phyloP scores from a whole-genome alignment of 1,139 yeast genomes.

The Blastobotrys apis region DNA sequence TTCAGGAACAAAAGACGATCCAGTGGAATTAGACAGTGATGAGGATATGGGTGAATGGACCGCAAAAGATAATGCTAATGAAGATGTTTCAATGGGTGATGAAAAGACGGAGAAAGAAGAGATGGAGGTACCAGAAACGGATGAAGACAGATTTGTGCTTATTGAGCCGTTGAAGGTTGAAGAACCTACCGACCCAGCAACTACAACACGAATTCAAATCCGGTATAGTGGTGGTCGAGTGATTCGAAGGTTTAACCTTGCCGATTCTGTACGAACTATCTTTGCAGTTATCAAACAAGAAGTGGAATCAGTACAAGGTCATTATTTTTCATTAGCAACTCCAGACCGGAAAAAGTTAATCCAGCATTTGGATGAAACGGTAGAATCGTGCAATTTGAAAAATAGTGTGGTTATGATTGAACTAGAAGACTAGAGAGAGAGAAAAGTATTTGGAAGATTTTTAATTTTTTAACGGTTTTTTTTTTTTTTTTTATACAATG shows the following conservation, averaged over 20 bases:
- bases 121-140: slow-evolving; percentile 18
- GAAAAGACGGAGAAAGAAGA: too few species aligned
- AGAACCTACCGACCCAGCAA: slow-evolving; percentile 60
- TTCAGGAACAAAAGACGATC: slow-evolving; percentile 12
- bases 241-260: slow-evolving; percentile 62
- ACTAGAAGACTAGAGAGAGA: slow-evolving; percentile 27
- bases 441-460: neutral
- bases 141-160: slow-evolving; percentile 39
- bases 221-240: slow-evolving; percentile 76
- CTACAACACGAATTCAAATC: slow-evolving; percentile 76
- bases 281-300: slow-evolving; percentile 55
- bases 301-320: slow-evolving; percentile 48
- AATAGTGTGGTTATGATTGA: slow-evolving; percentile 82
- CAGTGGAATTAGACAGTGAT: slow-evolving; percentile 13
- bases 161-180: slow-evolving; percentile 49
- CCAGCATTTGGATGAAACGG: slow-evolving; percentile 52
- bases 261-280: slow-evolving; percentile 57
- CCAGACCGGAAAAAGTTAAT: slow-evolving; percentile 62
- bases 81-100: slow-evolving; percentile 7
- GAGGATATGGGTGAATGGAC: slow-evolving; percentile 12
- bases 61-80: slow-evolving; percentile 4
- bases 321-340: slow-evolving; percentile 58
- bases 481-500: neutral
- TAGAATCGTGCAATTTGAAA: slow-evolving; percentile 72
- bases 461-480: too few species aligned